Evolutionary conservation across 805 yeast species (phyloP).

Genomic region (Zygoascus ofunaensis): DNA sequence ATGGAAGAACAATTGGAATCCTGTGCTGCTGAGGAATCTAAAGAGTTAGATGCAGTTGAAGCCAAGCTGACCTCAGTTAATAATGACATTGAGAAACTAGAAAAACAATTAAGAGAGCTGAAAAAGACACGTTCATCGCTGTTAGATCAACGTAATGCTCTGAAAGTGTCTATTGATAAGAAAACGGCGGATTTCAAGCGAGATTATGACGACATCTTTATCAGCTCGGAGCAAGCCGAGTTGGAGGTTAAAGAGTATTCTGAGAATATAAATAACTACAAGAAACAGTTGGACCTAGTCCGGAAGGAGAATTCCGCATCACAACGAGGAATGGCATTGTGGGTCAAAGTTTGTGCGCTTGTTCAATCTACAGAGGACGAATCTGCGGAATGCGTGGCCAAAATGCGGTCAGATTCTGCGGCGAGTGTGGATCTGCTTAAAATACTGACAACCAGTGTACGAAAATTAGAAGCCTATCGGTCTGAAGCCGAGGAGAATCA

Average conservation of each 20-base stretch:
- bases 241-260: constrained; percentile 4
- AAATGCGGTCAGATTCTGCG: constrained; percentile 7
- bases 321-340: constrained; percentile 13
- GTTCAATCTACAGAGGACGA: constrained; percentile 17
- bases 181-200: constrained; percentile 6
- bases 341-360: constrained; percentile 13
- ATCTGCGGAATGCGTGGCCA: constrained; percentile 8
- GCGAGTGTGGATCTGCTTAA: constrained; percentile 13
- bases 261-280: not conserved
- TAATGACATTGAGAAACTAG: constrained; percentile 15
- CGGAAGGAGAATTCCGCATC: constrained; percentile 13
- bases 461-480: constrained; percentile 10
- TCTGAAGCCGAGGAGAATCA: constrained; percentile 14
- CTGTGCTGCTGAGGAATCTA: constrained; percentile 3
- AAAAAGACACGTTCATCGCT: constrained; percentile 8
- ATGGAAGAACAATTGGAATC: constrained; percentile 3
- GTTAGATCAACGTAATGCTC: not conserved
- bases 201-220: constrained; percentile 2
- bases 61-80: constrained; percentile 9
- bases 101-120: constrained; percentile 9
- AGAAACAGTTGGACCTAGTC: not conserved
- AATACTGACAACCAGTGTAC: constrained; percentile 9
- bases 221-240: constrained; percentile 5
- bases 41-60: constrained; percentile 9
- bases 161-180: constrained; percentile 9